Conservation (phyloP, 2,329 filamentous ascomycete genomes). For the Aspergillus proliferans region DNA sequence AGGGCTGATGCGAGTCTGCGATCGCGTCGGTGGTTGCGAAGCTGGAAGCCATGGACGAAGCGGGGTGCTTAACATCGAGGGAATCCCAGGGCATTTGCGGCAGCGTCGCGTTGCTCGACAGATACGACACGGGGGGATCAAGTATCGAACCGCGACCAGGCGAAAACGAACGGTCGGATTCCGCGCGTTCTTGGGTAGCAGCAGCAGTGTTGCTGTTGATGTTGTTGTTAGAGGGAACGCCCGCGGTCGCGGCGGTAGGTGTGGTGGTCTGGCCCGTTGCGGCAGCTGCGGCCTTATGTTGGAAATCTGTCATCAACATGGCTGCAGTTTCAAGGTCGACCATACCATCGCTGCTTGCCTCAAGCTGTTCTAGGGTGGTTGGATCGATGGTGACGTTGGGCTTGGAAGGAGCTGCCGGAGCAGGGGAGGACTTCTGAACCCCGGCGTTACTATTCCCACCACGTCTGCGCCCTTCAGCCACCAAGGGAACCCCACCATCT, state of each 20-base stretch:
- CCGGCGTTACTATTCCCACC: constrained; percentile 27
- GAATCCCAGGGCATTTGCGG: constrained; percentile 89
- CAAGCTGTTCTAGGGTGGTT: constrained; percentile 83
- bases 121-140: constrained; percentile 70
- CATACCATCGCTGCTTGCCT: constrained; percentile 80
- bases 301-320: constrained; percentile 97
- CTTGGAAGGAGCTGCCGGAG: constrained; percentile 58
- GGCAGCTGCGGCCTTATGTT: constrained; percentile 83
- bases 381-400: constrained; percentile 74
- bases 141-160: constrained; percentile 65
- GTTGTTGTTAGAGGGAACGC: too few relatives aligned
- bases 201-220: too few relatives aligned
- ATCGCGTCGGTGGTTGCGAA: constrained; percentile 59
- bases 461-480: constrained; percentile 82
- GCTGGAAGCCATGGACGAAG: constrained; percentile 65
- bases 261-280: constrained; percentile 39
- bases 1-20: constrained; percentile 50
- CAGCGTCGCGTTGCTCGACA: constrained; percentile 70
- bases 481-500: constrained; percentile 87
- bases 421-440: constrained; percentile 32
- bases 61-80: constrained; percentile 71
- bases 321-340: constrained; percentile 96
- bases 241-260: too few relatives aligned
- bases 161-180: constrained; percentile 60
- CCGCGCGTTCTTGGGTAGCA: constrained; percentile 35